phyloP scores from a whole-genome alignment of 1,284 basidiomycete genomes.

The Heterobasidion annosum region DNA sequence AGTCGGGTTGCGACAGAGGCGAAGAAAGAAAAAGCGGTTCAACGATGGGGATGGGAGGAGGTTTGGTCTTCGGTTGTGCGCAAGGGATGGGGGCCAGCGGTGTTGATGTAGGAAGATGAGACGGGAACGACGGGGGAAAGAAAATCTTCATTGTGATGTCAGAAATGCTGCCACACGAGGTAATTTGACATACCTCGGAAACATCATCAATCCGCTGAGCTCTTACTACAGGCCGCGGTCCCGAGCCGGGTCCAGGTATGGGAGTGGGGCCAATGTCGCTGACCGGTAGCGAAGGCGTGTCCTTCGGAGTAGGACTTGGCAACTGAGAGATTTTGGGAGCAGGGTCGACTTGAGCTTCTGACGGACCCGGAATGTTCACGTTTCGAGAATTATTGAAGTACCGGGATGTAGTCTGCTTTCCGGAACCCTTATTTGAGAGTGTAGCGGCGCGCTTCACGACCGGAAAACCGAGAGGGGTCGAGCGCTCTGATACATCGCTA shows the following conservation, averaged over 20 bases:
- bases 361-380: not conserved
- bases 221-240: not conserved
- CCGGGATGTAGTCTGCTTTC: not conserved
- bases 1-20: conserved; percentile 11
- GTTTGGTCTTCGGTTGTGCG: conserved; percentile 16
- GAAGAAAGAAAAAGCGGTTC: conserved; percentile 15
- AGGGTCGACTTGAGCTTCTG: not conserved
- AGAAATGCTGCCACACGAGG: not conserved
- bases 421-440: not conserved
- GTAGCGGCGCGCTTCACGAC: conserved; percentile 19
- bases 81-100: conserved; percentile 12
- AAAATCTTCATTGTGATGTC: conserved; percentile 14
- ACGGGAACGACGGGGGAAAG: conserved; percentile 29
- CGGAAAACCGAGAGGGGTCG: conserved; percentile 18
- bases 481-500: conserved; percentile 7
- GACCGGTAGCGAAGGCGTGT: not conserved
- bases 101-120: conserved; percentile 28
- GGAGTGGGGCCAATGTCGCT: too few species aligned
- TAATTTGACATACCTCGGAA: not conserved
- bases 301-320: not conserved
- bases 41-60: conserved; percentile 19
- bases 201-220: not conserved
- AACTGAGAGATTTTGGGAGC: not conserved
- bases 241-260: not conserved
- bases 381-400: conserved; percentile 1